Conservation (phyloP, 805 yeast species). For the Kuraishia ogatae region DNA sequence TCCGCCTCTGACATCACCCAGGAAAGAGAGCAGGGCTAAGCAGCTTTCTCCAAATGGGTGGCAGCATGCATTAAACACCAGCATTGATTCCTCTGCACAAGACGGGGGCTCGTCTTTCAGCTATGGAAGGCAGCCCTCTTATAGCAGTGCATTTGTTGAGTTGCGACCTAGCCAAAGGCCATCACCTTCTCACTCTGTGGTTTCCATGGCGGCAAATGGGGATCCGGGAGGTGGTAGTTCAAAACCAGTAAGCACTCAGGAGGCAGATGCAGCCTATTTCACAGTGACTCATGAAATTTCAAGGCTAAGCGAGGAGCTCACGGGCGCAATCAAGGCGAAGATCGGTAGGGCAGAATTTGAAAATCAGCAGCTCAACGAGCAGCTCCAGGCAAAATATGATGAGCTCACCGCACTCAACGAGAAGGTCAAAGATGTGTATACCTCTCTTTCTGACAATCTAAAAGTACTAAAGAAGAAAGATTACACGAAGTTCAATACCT, state of each 20-base stretch:
- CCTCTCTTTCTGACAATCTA: slow-evolving; percentile 19
- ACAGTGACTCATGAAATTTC: slow-evolving; percentile 8
- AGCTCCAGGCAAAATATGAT: slow-evolving; percentile 16
- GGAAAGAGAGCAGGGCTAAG: background rate
- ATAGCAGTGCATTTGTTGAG: background rate
- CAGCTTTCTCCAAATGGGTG: background rate
- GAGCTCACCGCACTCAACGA: slow-evolving; percentile 18
- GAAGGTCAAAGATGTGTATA: slow-evolving; percentile 18
- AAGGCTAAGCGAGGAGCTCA: slow-evolving; percentile 11
- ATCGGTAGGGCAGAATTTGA: slow-evolving; percentile 21
- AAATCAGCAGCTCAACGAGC: slow-evolving; percentile 17
- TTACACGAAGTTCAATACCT: slow-evolving; percentile 10
- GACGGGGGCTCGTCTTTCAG: background rate
- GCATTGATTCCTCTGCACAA: background rate
- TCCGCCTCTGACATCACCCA: slow-evolving; percentile 1
- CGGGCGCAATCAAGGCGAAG: slow-evolving; percentile 18
- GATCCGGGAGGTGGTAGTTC: background rate
- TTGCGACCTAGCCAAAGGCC: background rate
- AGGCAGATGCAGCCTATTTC: slow-evolving; percentile 4
- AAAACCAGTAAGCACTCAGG: slow-evolving; percentile 4
- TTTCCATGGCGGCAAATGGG: background rate
- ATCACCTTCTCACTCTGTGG: background rate
- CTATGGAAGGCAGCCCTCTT: background rate
- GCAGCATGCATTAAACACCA: background rate
- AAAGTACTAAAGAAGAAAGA: slow-evolving; percentile 20